These are phyloP conservation scores for Nothomitra cinnamomea DNA, from an alignment of 2,329 filamentous ascomycete species.

Conservation along the genomic window DNA sequence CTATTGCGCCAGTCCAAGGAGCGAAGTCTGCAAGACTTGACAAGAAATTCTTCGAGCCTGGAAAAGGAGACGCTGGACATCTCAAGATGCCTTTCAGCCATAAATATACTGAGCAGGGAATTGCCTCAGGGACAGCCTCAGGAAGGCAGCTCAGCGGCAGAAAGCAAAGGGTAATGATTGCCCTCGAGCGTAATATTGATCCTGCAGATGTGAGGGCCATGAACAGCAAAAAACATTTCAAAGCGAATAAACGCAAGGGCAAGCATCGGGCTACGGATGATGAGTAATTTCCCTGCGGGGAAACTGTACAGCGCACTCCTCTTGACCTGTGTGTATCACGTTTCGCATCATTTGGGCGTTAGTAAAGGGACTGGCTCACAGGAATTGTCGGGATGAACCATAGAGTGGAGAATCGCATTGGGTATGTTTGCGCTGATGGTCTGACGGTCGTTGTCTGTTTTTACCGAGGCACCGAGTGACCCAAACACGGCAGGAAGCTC, in stretches of 20 bases:
- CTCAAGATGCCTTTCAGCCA: constrained; percentile 71
- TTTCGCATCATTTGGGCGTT: not conserved
- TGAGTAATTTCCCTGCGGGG: not conserved
- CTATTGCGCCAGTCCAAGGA: constrained; percentile 29
- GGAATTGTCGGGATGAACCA: not conserved
- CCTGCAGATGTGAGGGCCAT: constrained; percentile 52
- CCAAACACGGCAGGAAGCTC: not conserved
- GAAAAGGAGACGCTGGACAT: constrained; percentile 44
- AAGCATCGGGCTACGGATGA: constrained; percentile 12
- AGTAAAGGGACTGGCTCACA: not conserved
- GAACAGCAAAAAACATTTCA: constrained; percentile 83
- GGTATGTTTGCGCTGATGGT: not conserved
- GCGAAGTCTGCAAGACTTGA: constrained; percentile 64
- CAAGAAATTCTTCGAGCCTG: constrained; percentile 69
- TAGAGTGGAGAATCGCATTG: not conserved
- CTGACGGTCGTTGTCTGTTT: not conserved
- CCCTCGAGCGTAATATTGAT: constrained; percentile 71
- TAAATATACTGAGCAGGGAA: constrained; percentile 72
- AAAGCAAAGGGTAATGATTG: constrained; percentile 65
- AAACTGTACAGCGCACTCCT: not conserved
- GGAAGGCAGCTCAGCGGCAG: constrained; percentile 62
- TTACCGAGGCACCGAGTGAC: not conserved
- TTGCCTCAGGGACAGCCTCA: constrained; percentile 38
- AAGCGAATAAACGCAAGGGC: constrained; percentile 44
- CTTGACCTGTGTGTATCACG: not conserved